Base-by-base conservation (phyloP, 2,329 filamentous ascomycete genomes). In the Apiospora marii region DNA sequence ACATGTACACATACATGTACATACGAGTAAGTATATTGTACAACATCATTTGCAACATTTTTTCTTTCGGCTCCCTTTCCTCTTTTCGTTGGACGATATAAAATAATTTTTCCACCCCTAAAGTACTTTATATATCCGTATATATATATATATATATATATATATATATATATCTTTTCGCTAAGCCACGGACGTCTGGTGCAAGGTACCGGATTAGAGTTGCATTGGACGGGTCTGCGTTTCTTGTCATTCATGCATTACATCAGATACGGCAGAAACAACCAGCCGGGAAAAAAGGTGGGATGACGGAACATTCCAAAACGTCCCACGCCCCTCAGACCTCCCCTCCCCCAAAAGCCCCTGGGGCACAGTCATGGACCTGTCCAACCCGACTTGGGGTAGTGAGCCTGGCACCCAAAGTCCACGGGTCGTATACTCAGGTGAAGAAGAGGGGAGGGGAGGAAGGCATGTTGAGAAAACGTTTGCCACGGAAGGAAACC, bases 181-280 rank as follows among this genome's bases (percentile, higher is more conserved):
- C 30, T 64, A 41, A 64, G 34, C 58, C 58, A 12, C 58, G 19
- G 3, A 19, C 22, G 19, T n/a, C 58, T 64, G 34, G 6, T 37
- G 34, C 58, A n/a, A 24, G 58, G 34, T n/a, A 64, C 58, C 58
- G 19, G 3, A 64, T 64, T 64, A 64, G 30, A 64, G 58, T 64
- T 64, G 58, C 58, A 41, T 64, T 22, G 34, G 34, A 41, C 58
- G 34, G 58, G 34, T 22, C n/a, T 14, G 58, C 58, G 58, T 64
- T 30, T 64, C 58, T 64, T 64, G 58, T 64, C 30, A n/a, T 64
- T 64, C 34, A 64, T 64, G 58, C 58, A 41, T 64, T 64, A 64
- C 30, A 24, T 64, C 58, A 64, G 58, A 41, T 41, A 41, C 58
- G 58, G 58, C 58, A 64, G 58, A 64, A 64, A 64, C 53, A 64